These are phyloP conservation scores for Orbilia blumenaviensis DNA, from an alignment of 2,329 filamentous ascomycete species.

Conservation along the genomic window DNA sequence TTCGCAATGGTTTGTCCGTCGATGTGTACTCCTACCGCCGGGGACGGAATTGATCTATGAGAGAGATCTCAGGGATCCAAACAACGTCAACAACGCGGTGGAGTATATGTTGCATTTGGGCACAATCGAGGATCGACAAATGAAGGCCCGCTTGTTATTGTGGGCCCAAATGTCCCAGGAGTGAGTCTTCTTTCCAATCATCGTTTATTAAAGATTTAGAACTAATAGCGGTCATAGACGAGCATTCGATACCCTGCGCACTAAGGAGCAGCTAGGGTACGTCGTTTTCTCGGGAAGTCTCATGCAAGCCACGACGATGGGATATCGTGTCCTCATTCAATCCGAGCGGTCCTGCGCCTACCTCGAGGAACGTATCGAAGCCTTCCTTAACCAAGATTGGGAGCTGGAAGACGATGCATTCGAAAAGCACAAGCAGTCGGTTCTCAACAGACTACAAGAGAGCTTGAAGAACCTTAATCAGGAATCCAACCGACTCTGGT, in stretches of 20 bases:
- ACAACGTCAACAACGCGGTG: constrained; percentile 87
- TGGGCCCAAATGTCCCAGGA: constrained; percentile 92
- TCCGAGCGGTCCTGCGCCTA: constrained; percentile 86
- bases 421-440: constrained; percentile 86
- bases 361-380: constrained; percentile 85
- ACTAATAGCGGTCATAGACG: constrained; percentile 62
- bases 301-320: constrained; percentile 77
- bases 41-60: constrained; percentile 86
- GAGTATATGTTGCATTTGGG: constrained; percentile 80
- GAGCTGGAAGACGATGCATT: constrained; percentile 86
- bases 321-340: constrained; percentile 90
- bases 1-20: constrained; percentile 79
- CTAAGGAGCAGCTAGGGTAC: constrained; percentile 97
- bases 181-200: constrained; percentile 52
- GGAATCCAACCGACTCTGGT: constrained; percentile 84
- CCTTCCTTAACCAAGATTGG: constrained; percentile 75
- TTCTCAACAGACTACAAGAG: constrained; percentile 86
- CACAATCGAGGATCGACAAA: constrained; percentile 71
- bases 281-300: constrained; percentile 87
- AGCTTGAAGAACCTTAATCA: constrained; percentile 91
- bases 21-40: constrained; percentile 78
- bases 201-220: background rate
- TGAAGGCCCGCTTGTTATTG: constrained; percentile 80
- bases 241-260: constrained; percentile 90
- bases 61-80: constrained; percentile 81